Conservation (phyloP, 2,329 filamentous ascomycete species). For the Nothophoma quercina region DNA sequence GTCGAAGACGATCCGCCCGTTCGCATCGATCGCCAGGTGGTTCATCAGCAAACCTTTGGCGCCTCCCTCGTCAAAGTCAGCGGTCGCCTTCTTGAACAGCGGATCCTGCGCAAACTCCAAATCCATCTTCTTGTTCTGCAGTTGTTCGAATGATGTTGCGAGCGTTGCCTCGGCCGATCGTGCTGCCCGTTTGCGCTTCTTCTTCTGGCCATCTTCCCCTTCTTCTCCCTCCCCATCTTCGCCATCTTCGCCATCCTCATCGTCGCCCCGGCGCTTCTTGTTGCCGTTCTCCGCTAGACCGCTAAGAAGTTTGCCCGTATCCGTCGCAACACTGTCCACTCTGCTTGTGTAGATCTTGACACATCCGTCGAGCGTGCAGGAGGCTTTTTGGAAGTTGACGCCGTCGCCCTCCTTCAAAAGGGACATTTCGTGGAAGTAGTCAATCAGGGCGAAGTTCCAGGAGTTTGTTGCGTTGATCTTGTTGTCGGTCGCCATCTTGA, state of each 20-base stretch:
- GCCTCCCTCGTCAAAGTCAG: slow-evolving; percentile 97
- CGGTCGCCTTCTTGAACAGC: slow-evolving; percentile 98
- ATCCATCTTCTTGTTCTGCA: slow-evolving; percentile 97
- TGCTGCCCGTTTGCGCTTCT: slow-evolving; percentile 76
- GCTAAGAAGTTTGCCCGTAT: slow-evolving; percentile 93
- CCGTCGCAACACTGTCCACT: slow-evolving; percentile 96
- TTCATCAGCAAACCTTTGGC: slow-evolving; percentile 95
- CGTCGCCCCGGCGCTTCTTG: slow-evolving; percentile 58
- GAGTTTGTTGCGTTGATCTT: slow-evolving; percentile 95
- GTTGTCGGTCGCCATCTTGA: slow-evolving; percentile 99
- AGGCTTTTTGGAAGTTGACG: slow-evolving; percentile 98
- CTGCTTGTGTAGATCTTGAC: slow-evolving; percentile 99
- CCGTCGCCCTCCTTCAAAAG: slow-evolving; percentile 93
- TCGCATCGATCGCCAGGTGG: slow-evolving; percentile 91
- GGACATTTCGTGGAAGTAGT: slow-evolving; percentile 99
- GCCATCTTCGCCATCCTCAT: slow-evolving; percentile 46
- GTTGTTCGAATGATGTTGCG: slow-evolving; percentile 82
- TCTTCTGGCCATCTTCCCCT: slow-evolving; percentile 66
- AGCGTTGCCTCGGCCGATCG: slow-evolving; percentile 92
- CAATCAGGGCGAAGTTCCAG: slow-evolving; percentile 99
- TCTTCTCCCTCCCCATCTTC: slow-evolving; percentile 73
- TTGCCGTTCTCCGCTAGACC: slow-evolving; percentile 85
- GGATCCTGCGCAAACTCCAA: slow-evolving; percentile 96
- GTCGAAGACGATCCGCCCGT: slow-evolving; percentile 95
- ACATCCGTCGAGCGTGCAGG: slow-evolving; percentile 95